A percentile compares a stretch with the other conserved stretches of the same genome.
phyloP scores from a whole-genome alignment of 1,139 yeast species.

The Groenewaldozyma sp. region DNA sequence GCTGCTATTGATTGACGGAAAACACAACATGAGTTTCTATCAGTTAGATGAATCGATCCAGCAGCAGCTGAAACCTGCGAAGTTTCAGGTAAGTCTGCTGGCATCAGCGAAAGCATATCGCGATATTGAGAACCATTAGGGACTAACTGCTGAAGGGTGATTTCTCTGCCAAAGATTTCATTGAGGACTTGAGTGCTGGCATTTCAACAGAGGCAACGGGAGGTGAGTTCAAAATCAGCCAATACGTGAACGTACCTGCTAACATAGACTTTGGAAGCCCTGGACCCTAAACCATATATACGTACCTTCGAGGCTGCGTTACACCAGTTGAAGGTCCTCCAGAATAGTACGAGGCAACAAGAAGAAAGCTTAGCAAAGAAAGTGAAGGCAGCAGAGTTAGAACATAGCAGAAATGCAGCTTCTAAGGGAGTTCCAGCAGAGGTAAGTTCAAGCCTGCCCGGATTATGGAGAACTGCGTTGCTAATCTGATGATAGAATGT shows the following conservation, averaged over 20 bases:
- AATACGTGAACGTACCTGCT: too few species aligned
- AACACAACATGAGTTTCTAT: constrained; percentile 27
- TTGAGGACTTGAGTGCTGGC: constrained; percentile 72
- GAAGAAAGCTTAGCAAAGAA: constrained; percentile 44
- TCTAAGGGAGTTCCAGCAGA: constrained; percentile 36
- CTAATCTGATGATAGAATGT: constrained; percentile 36
- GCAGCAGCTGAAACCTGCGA: constrained; percentile 56
- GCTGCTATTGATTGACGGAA: too few species aligned
- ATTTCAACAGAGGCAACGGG: constrained; percentile 46
- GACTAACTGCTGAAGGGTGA: too few species aligned
- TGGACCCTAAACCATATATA: constrained; percentile 90
- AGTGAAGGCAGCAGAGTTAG: constrained; percentile 54
- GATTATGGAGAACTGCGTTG: constrained; percentile 1
- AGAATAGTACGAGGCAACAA: constrained; percentile 43
- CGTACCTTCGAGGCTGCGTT: constrained; percentile 85
- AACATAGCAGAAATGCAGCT: constrained; percentile 60
- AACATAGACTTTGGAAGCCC: constrained; percentile 17
- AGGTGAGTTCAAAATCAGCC: constrained; percentile 26
- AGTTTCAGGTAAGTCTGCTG: constrained; percentile 46
- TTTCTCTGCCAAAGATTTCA: constrained; percentile 68
- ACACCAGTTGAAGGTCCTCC: constrained; percentile 54
- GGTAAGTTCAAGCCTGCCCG: constrained; percentile 6
- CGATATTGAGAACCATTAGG: too few species aligned
- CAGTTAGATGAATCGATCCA: constrained; percentile 66
- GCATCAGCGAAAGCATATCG: too few species aligned